Evolutionary conservation across 805 yeast species (phyloP).

Genomic region (Candida sithepensis): DNA sequence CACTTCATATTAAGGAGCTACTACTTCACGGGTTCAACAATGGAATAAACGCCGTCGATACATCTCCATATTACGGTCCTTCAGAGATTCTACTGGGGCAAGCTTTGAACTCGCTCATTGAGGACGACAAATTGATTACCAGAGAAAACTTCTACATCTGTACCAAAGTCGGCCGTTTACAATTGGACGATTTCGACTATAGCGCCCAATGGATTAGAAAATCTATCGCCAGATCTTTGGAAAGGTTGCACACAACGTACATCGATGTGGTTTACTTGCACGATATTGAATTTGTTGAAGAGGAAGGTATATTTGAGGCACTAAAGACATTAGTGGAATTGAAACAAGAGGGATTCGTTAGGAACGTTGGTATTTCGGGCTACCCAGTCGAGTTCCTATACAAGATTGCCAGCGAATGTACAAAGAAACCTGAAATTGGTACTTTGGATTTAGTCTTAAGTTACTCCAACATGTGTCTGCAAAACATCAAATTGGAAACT

Average conservation of each 20-base stretch:
- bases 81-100: slow-evolving; percentile 73
- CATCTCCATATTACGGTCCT: slow-evolving; percentile 92
- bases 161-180: slow-evolving; percentile 83
- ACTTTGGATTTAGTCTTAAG: slow-evolving; percentile 72
- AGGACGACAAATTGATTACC: slow-evolving; percentile 36
- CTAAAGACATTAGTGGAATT: slow-evolving; percentile 54
- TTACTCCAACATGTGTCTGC: slow-evolving; percentile 79
- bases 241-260: slow-evolving; percentile 62
- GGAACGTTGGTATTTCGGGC: slow-evolving; percentile 76
- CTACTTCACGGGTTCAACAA: slow-evolving; percentile 54
- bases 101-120: slow-evolving; percentile 44
- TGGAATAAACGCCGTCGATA: slow-evolving; percentile 79
- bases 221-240: slow-evolving; percentile 64
- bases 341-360: slow-evolving; percentile 60
- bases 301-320: slow-evolving; percentile 56
- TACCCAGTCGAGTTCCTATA: slow-evolving; percentile 75
- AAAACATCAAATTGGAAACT: slow-evolving; percentile 54
- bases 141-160: slow-evolving; percentile 68
- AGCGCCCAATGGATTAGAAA: slow-evolving; percentile 52
- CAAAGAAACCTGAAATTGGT: slow-evolving; percentile 43
- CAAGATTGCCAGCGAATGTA: slow-evolving; percentile 41
- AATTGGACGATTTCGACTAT: slow-evolving; percentile 71
- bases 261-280: slow-evolving; percentile 83
- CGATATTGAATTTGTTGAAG: slow-evolving; percentile 78
- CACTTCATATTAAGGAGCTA: slow-evolving; percentile 55